A percentile compares a stretch with the other conserved stretches of the same genome.
These are phyloP conservation scores for Cadophora sp. DNA, from an alignment of 2,329 filamentous ascomycete genomes.

Conservation along the genomic window DNA sequence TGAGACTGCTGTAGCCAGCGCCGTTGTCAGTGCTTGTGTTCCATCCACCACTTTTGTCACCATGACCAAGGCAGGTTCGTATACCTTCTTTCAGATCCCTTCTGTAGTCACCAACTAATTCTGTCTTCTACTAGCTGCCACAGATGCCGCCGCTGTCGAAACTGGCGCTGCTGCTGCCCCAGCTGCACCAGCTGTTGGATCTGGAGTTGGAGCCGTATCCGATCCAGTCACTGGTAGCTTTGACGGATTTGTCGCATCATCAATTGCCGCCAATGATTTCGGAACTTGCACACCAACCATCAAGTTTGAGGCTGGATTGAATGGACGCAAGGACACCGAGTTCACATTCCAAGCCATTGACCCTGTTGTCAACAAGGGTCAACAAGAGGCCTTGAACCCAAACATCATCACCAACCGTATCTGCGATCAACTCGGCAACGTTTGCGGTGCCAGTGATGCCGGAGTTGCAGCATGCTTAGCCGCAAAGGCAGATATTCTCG, in stretches of 20 bases:
- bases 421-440: conserved; percentile 72
- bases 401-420: conserved; percentile 78
- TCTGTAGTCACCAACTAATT: background rate
- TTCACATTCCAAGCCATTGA: conserved; percentile 74
- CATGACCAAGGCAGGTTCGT: conserved; percentile 16
- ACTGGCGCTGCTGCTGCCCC: conserved; percentile 16
- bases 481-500: conserved; percentile 60
- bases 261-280: conserved; percentile 50
- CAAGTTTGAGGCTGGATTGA: conserved; percentile 62
- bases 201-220: conserved; percentile 16
- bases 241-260: conserved; percentile 38
- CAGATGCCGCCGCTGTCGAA: conserved; percentile 11
- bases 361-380: conserved; percentile 63
- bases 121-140: background rate
- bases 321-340: conserved; percentile 59
- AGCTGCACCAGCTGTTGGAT: conserved; percentile 11
- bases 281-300: conserved; percentile 58
- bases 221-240: conserved; percentile 29
- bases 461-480: conserved; percentile 60
- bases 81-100: background rate
- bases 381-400: conserved; percentile 73
- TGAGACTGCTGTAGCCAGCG: conserved; percentile 26
- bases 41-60: conserved; percentile 35
- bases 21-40: conserved; percentile 26
- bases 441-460: conserved; percentile 67